phyloP scores from a whole-genome alignment of 1,139 yeast genomes.

The Pichia sp. region DNA sequence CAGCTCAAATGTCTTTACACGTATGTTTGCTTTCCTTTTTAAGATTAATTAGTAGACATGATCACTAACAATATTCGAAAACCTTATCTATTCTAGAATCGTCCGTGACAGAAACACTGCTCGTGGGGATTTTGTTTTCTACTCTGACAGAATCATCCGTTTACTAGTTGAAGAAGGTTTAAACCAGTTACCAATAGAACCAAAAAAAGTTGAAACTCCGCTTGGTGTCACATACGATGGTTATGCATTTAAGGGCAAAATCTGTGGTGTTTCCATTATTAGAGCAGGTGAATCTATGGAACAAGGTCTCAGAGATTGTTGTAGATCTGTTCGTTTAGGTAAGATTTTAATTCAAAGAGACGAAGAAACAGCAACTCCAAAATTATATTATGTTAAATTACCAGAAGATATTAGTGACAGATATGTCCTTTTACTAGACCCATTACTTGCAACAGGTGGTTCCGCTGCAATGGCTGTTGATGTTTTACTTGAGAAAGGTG shows the following conservation, averaged over 20 bases:
- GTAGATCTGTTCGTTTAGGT: conserved; percentile 92
- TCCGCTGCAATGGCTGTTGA: conserved; percentile 97
- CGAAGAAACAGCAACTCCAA: conserved; percentile 80
- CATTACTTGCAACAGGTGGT: conserved; percentile 98
- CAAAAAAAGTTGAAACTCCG: conserved; percentile 62
- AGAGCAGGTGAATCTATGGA: conserved; percentile 99
- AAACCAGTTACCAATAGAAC: conserved; percentile 81
- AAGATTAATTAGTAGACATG: not conserved
- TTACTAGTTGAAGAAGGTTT: conserved; percentile 90
- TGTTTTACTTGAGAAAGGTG: conserved; percentile 80
- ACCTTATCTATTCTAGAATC: conserved; percentile 33
- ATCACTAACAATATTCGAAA: no score
- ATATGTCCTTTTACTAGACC: conserved; percentile 85
- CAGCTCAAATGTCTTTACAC: conserved; percentile 83
- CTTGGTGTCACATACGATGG: conserved; percentile 70
- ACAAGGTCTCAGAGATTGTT: conserved; percentile 92
- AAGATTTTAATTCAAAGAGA: conserved; percentile 94
- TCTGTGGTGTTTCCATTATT: conserved; percentile 95
- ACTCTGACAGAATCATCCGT: conserved; percentile 89
- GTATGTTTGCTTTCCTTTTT: conserved; percentile 26
- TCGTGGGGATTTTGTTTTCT: conserved; percentile 89
- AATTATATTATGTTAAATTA: conserved; percentile 80
- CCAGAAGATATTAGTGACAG: conserved; percentile 87
- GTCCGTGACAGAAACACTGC: conserved; percentile 74
- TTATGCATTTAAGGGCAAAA: conserved; percentile 79